Percentiles rank a stretch among this genome's conserved stretches.
Evolutionary conservation across 495 filamentous ascomycete genomes (phyloP).

Genomic region (Neurospora sp.): DNA sequence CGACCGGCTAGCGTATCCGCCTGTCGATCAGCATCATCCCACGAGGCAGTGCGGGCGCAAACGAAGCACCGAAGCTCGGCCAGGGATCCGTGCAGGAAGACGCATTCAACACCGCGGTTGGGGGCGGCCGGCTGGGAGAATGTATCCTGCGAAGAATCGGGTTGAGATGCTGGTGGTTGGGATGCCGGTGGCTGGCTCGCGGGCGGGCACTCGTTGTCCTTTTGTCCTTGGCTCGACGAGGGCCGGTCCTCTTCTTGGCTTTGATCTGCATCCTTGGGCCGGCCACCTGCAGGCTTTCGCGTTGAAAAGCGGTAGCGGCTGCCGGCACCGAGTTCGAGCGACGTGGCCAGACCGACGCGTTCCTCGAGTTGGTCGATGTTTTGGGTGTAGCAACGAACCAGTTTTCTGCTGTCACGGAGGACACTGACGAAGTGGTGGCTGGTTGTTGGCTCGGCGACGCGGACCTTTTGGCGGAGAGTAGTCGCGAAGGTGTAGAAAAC

Average conservation of each 20-base stretch:
- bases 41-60: slow-evolving; percentile 48
- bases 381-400: slow-evolving; percentile 60
- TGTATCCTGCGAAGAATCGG: neutral
- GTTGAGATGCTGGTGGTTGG: neutral
- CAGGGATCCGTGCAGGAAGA: slow-evolving; percentile 57
- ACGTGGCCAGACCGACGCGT: slow-evolving; percentile 47
- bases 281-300: slow-evolving; percentile 6
- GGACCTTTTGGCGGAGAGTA: slow-evolving; percentile 48
- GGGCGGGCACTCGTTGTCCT: neutral
- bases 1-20: slow-evolving; percentile 42
- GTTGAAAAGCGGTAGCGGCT: slow-evolving; percentile 39
- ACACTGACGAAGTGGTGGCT: slow-evolving; percentile 53
- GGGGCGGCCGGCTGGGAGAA: slow-evolving; percentile 9
- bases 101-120: slow-evolving; percentile 47
- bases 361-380: slow-evolving; percentile 64
- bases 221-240: neutral
- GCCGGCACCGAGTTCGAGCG: slow-evolving; percentile 45
- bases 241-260: slow-evolving; percentile 1
- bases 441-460: slow-evolving; percentile 42
- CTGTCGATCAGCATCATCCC: slow-evolving; percentile 44
- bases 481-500: slow-evolving; percentile 61
- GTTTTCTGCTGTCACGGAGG: slow-evolving; percentile 49
- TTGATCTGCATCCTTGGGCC: slow-evolving; percentile 17
- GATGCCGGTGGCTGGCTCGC: neutral
- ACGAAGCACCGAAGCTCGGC: slow-evolving; percentile 50